These are phyloP conservation scores for Aspergillus campestris DNA, from an alignment of 495 filamentous ascomycete genomes.

Conservation along the genomic window DNA sequence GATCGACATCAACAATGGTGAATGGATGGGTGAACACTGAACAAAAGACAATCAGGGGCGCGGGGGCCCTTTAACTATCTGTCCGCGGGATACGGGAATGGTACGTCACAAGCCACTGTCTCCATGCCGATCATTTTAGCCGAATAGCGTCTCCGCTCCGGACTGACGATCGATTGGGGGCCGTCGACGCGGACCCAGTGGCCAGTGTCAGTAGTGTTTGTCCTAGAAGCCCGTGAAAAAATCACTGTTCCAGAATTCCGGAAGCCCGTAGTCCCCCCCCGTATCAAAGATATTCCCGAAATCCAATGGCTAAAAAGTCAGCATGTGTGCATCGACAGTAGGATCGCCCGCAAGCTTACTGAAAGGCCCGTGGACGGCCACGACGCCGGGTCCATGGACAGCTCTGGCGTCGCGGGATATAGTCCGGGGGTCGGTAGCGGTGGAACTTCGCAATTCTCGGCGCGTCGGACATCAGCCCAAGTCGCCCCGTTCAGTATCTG, in stretches of 20 bases:
- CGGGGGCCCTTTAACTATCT: too few species aligned
- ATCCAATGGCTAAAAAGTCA: slow-evolving; percentile 21
- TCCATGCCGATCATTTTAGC: too few species aligned
- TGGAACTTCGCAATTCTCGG: slow-evolving; percentile 4
- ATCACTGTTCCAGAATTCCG: slow-evolving; percentile 25
- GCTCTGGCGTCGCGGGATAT: slow-evolving; percentile 6
- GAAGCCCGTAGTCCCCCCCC: slow-evolving; percentile 16
- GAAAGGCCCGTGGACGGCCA: slow-evolving; percentile 22
- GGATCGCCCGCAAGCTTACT: slow-evolving; percentile 11
- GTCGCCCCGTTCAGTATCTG: slow-evolving; percentile 18
- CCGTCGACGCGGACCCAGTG: not conserved
- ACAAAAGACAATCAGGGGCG: too few species aligned
- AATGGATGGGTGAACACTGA: not conserved
- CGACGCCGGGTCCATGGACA: slow-evolving; percentile 22
- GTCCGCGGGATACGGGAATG: not conserved
- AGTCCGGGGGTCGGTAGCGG: not conserved
- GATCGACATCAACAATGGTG: not conserved
- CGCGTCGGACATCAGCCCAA: slow-evolving; percentile 16
- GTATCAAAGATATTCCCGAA: slow-evolving; percentile 28
- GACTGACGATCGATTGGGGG: too few species aligned
- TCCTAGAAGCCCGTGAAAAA: slow-evolving; percentile 14
- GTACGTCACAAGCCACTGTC: too few species aligned
- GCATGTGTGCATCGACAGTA: slow-evolving; percentile 9
- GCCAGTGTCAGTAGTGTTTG: too few species aligned
- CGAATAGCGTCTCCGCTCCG: too few species aligned